A percentile compares a stretch with the other conserved stretches of the same genome.
Conservation (phyloP, 1,284 basidiomycete genomes). For the Irpex lacteus region DNA sequence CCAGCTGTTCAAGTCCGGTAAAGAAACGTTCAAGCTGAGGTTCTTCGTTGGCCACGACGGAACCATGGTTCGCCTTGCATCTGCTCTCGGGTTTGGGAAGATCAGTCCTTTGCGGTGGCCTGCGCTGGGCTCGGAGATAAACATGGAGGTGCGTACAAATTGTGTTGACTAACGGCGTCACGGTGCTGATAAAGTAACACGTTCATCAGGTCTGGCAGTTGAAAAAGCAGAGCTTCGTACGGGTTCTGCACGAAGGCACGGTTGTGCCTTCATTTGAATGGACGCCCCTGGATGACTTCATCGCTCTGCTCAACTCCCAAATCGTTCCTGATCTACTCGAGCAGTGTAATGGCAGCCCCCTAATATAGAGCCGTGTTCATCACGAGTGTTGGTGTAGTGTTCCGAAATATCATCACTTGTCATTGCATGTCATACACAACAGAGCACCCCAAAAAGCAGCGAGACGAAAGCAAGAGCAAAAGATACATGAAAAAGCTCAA, state of each 20-base stretch:
- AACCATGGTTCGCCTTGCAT: slow-evolving; percentile 47
- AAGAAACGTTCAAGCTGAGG: slow-evolving; percentile 36
- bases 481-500: neutral
- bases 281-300: slow-evolving; percentile 37
- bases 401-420: neutral
- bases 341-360: slow-evolving; percentile 18
- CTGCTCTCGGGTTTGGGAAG: slow-evolving; percentile 42
- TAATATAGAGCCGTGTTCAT: neutral
- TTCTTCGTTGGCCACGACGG: slow-evolving; percentile 53
- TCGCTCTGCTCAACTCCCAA: slow-evolving; percentile 32
- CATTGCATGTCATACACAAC: neutral
- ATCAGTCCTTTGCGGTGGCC: slow-evolving; percentile 42
- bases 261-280: slow-evolving; percentile 38
- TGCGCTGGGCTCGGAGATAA: slow-evolving; percentile 48
- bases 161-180: no score
- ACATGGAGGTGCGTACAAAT: slow-evolving; percentile 41
- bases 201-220: slow-evolving; percentile 14
- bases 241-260: slow-evolving; percentile 45
- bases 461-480: neutral
- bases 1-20: slow-evolving; percentile 29
- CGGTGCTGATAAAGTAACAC: no score
- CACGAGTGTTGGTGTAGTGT: neutral
- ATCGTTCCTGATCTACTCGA: slow-evolving; percentile 37
- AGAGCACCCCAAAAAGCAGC: neutral
- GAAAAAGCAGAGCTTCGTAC: slow-evolving; percentile 32